phyloP scores from a whole-genome alignment of 2,329 filamentous ascomycete species.

The Fusarium pseudograminearum region DNA sequence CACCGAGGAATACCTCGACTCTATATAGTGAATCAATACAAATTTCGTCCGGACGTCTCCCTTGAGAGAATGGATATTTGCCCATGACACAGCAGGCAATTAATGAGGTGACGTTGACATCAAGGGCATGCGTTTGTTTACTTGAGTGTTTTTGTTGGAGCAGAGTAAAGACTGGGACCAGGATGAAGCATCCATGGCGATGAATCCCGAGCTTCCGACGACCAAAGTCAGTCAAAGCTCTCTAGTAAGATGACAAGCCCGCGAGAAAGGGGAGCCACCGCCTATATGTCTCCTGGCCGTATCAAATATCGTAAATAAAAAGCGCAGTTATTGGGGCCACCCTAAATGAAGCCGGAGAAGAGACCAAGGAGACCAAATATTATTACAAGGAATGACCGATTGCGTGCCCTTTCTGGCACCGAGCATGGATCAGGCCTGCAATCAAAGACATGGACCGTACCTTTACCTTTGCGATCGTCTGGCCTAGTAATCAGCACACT shows the following conservation, averaged over 20 bases:
- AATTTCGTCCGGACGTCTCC: background rate
- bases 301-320: slow-evolving; percentile 19
- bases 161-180: background rate
- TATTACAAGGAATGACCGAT: slow-evolving; percentile 30
- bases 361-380: slow-evolving; percentile 30
- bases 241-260: slow-evolving; percentile 1
- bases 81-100: background rate
- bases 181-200: background rate
- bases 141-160: background rate
- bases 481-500: slow-evolving; percentile 18
- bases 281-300: slow-evolving; percentile 34
- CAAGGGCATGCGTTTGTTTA: slow-evolving; percentile 7
- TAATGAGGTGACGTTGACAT: background rate
- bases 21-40: background rate
- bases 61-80: background rate
- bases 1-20: background rate
- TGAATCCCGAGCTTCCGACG: slow-evolving; percentile 1
- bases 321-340: slow-evolving; percentile 24
- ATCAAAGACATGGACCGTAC: slow-evolving; percentile 16
- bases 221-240: slow-evolving; percentile 4
- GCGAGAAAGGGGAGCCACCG: slow-evolving; percentile 24
- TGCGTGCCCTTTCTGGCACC: slow-evolving; percentile 30
- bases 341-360: slow-evolving; percentile 33
- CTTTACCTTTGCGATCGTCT: slow-evolving; percentile 25
- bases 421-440: slow-evolving; percentile 37